Base-by-base conservation (phyloP, 2,329 filamentous ascomycete genomes). In the Fusarium sp. region DNA sequence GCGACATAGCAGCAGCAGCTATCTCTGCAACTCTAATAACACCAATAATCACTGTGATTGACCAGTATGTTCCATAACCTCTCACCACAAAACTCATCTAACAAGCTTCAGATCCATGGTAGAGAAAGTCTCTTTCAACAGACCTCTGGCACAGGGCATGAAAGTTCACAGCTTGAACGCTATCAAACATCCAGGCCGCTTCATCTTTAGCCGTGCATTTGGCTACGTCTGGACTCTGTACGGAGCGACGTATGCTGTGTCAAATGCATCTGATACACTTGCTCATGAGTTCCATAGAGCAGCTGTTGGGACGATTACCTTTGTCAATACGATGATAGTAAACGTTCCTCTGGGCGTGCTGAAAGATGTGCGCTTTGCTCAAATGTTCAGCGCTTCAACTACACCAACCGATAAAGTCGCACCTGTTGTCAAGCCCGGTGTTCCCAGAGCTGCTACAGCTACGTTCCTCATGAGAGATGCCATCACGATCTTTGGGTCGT, bases 401-500 rank as follows among this genome's bases (percentile, higher is more conserved):
- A 61, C 57, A 0, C 57, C 64, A 2, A 58, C 35, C 3, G 52
- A 62, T 5, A 62, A 54, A 50, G 60, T 47, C 12, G 63, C 63
- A 1, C 52, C 75, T 8, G 58, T 64, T 6, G 60, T 64, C 9
- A 67, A 60, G 13, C 60, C 64, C 2, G 72, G 62, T 6, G 53
- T 80, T 1, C 75, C 78, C 0, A 73, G 63, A n/a, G 73, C 78
- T 4, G 77, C 77, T 1, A 77, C 78, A 1, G 72, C 73, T 11
- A 71, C 78, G 0, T 81, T 81, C 10, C 65, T 81, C 0, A 59
- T 80, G 8, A 69, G 80, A 54, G 80, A 81, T 47, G 77, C 75
- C 3, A 68, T 81, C 23, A 81, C 80, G 0, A 79, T 81, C 25
- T 81, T 80, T 59, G 80, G 80, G 0, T 81, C 79, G 0, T 80